These are phyloP conservation scores for Candida methanosorbosa DNA, from an alignment of 805 yeast genomes.

Conservation along the genomic window DNA sequence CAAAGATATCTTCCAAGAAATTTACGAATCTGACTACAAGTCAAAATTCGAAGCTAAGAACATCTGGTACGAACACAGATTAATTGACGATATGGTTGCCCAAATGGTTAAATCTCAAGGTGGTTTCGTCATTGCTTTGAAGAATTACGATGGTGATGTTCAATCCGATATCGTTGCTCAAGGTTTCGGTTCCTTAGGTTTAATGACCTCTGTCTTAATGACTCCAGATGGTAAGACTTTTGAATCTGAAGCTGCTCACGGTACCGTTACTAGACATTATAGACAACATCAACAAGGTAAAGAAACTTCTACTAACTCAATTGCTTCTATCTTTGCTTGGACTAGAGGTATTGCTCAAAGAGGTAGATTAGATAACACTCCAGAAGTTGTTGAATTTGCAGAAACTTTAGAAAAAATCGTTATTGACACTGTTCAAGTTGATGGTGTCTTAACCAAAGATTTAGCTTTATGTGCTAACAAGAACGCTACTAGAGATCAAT, in stretches of 20 bases:
- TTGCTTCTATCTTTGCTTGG: slow-evolving; percentile 84
- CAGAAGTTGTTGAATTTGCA: slow-evolving; percentile 63
- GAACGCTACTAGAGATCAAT: slow-evolving; percentile 48
- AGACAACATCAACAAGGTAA: slow-evolving; percentile 77
- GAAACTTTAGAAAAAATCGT: slow-evolving; percentile 57
- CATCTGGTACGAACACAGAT: slow-evolving; percentile 70
- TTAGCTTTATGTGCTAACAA: slow-evolving; percentile 62
- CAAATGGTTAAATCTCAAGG: slow-evolving; percentile 83
- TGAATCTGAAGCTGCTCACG: slow-evolving; percentile 83
- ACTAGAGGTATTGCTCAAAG: slow-evolving; percentile 77
- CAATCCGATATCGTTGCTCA: slow-evolving; percentile 82
- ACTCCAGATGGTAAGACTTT: slow-evolving; percentile 84
- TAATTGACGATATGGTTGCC: slow-evolving; percentile 84
- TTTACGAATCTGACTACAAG: slow-evolving; percentile 53
- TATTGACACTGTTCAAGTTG: slow-evolving; percentile 62
- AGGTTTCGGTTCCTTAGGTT: slow-evolving; percentile 77
- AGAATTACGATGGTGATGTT: slow-evolving; percentile 83
- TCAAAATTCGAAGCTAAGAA: slow-evolving; percentile 48
- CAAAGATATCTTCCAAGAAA: slow-evolving; percentile 67
- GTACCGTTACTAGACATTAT: slow-evolving; percentile 81
- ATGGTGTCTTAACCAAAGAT: slow-evolving; percentile 77
- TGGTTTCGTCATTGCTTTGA: slow-evolving; percentile 73
- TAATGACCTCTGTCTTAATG: slow-evolving; percentile 77
- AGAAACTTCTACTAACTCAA: slow-evolving; percentile 78
- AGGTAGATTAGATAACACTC: slow-evolving; percentile 67